These are phyloP conservation scores for Tephrocybe sp. DNA, from an alignment of 768 basidiomycete genomes.

Conservation along the genomic window DNA sequence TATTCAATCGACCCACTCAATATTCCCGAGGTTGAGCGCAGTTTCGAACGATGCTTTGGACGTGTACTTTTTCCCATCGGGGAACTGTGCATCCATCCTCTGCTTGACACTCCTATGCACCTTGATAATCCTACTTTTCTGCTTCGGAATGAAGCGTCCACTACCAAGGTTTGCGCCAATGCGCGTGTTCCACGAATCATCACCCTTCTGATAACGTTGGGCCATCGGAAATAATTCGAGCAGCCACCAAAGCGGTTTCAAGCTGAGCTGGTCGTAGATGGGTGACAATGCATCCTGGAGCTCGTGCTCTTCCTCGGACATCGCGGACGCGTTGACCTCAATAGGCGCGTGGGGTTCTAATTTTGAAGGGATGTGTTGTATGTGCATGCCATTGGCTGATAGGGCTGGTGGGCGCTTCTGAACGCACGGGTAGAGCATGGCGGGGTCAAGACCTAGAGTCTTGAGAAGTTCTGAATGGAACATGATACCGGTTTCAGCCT, in stretches of 20 bases:
- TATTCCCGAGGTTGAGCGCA: too few relatives aligned
- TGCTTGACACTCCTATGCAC: conserved; percentile 51
- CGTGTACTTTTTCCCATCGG: conserved; percentile 31
- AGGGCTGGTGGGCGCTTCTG: conserved; percentile 30
- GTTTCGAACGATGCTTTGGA: conserved; percentile 41
- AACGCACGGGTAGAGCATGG: conserved; percentile 34
- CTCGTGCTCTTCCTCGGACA: conserved; percentile 53
- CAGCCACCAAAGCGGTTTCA: conserved; percentile 53
- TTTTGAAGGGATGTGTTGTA: conserved; percentile 20
- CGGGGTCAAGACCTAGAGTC: conserved; percentile 39
- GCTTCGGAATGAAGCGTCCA: conserved; percentile 39
- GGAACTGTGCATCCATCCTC: conserved; percentile 48
- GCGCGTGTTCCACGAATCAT: conserved; percentile 28
- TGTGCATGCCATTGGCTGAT: conserved; percentile 11
- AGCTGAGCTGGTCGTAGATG: conserved; percentile 51
- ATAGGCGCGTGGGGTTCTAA: too few relatives aligned
- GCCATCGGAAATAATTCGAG: conserved; percentile 47
- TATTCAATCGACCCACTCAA: conserved; percentile 23
- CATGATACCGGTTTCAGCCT: conserved; percentile 52
- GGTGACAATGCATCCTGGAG: too few relatives aligned
- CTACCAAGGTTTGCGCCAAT: conserved; percentile 33
- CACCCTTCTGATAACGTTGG: conserved; percentile 34
- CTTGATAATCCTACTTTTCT: conserved; percentile 35
- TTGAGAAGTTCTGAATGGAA: conserved; percentile 46
- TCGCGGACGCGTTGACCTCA: too few relatives aligned